A percentile compares a stretch with the other conserved stretches of the same genome.
These are phyloP conservation scores for Arbutus unedo DNA, from an alignment of 148 eudicot species.

Conservation along the genomic window DNA sequence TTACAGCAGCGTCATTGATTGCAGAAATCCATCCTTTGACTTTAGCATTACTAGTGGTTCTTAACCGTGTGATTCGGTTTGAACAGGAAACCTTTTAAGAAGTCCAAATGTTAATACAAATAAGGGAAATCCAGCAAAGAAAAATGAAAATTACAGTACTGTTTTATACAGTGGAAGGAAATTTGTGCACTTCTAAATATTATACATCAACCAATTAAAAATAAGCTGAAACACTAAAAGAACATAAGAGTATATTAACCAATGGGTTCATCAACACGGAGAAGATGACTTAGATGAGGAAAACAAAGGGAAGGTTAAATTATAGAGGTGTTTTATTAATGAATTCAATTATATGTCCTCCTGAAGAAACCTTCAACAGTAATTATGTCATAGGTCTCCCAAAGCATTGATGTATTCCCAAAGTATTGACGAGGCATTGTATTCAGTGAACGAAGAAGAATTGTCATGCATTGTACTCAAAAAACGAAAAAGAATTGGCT, in stretches of 20 bases:
- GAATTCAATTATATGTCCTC: neutral
- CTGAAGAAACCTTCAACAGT: neutral
- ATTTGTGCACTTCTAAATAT: neutral
- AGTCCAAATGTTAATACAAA: neutral
- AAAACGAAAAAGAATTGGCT: neutral
- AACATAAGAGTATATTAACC: neutral
- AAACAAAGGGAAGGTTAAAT: neutral
- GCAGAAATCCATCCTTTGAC: conserved; percentile 89
- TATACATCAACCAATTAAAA: neutral
- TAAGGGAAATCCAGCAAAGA: neutral
- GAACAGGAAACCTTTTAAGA: conserved; percentile 81
- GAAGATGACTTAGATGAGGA: neutral
- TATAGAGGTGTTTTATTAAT: neutral
- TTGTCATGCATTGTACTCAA: neutral
- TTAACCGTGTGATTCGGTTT: conserved; percentile 65
- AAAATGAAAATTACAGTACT: neutral
- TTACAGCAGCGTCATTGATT: conserved; percentile 85
- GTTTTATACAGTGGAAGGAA: neutral
- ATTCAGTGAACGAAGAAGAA: neutral
- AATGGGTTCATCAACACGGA: neutral
- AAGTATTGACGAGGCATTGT: neutral
- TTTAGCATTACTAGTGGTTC: conserved; percentile 71
- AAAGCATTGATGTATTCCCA: neutral
- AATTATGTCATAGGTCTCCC: neutral
- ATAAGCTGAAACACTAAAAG: neutral